Base-by-base conservation (phyloP, 2,329 filamentous ascomycete genomes). In the Metarhizium album region DNA sequence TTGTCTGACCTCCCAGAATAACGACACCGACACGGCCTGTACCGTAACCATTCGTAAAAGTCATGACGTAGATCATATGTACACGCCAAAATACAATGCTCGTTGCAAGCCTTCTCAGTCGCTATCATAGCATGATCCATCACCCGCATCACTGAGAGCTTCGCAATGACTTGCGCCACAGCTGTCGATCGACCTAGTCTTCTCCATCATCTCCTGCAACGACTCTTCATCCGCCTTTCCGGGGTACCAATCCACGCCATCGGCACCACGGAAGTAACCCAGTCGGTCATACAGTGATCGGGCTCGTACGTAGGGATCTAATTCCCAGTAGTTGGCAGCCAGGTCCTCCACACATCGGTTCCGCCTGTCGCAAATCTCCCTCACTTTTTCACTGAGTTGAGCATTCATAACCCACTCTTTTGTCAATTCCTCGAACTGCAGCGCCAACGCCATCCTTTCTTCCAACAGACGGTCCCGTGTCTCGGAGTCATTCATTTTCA, bases 281-380 rank as follows among this genome's bases (percentile, higher is more conserved):
- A 74, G 75, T 45, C 90, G 78, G 65, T 96, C 90, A 58, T 93
- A 94, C 54, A 86, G 68, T 14, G 81, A 84, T 60, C 82, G 75
- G 7, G 88, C 86, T 40, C 90, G 74, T 33, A 95, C 65, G 65
- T 89, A 93, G 0, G 87, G 87, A 67, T 96, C 90, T 46, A 94
- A 64, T 31, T 76, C 74, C 90, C 90, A 96, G 70, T 95, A 95
- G 60, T 87, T 86, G 45, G 75, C 72, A 51, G 77, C 73, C 59
- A 95, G 62, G 51, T 75, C 70, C 45, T 74, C 73, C 3, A 84
- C 82, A 18, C 90, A 59, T 1, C 70, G 67, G 40, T 78, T 70
- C 50, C 87, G 73, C 63, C 78, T 75, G 50, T 70, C 66, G 60
- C 78, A 75, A 27, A 77, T 62, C 4, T 71, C 64, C 20, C 66